A percentile compares a stretch with the other conserved stretches of the same genome.
phyloP scores from a whole-genome alignment of 2,329 filamentous ascomycete genomes.

The Fusarium domesticum region DNA sequence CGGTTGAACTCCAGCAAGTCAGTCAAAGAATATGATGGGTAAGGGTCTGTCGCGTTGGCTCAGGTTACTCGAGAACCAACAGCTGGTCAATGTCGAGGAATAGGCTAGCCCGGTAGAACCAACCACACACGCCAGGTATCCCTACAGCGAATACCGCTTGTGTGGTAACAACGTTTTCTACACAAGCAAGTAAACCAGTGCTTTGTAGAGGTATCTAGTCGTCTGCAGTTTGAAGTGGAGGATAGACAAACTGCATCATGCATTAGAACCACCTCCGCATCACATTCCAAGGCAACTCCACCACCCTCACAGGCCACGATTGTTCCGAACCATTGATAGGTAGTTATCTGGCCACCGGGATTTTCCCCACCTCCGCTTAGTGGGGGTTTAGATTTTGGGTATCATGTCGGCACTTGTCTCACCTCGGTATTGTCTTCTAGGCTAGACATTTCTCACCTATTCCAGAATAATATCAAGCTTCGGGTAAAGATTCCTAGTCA shows the following conservation, averaged over 20 bases:
- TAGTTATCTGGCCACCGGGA: neutral
- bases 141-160: neutral
- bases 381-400: neutral
- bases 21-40: neutral
- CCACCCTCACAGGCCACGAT: neutral
- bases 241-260: neutral
- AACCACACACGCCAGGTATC: no score
- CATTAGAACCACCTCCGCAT: neutral
- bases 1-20: neutral
- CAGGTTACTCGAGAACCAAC: neutral
- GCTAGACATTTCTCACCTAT: neutral
- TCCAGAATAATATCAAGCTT: no score
- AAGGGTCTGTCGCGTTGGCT: neutral
- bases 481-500: no score
- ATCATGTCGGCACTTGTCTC: neutral
- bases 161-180: no score
- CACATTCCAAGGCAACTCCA: neutral
- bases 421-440: neutral
- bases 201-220: neutral
- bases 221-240: neutral
- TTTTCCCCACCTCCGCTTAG: neutral
- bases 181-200: neutral
- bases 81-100: neutral
- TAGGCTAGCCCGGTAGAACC: no score
- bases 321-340: neutral